Percentiles rank a stretch among this genome's conserved stretches.
Evolutionary conservation across 768 basidiomycete genomes (phyloP).

Genomic region (Trametes punicea): DNA sequence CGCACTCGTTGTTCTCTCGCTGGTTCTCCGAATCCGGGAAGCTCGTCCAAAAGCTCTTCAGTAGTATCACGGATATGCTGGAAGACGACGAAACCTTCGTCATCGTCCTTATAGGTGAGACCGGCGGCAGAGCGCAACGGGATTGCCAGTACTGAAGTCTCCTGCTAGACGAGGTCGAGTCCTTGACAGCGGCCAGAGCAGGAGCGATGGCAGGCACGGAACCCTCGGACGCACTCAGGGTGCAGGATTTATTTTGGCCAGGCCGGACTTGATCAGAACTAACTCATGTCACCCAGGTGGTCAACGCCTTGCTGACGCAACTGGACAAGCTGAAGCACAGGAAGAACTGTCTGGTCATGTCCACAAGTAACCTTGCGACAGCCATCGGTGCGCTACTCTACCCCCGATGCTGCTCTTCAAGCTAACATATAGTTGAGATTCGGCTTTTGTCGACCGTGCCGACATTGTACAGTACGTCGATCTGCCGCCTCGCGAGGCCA

Average conservation of each 20-base stretch:
- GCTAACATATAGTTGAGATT: conserved; percentile 48
- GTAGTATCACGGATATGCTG: conserved; percentile 82
- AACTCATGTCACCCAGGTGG: conserved; percentile 62
- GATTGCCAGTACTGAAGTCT: conserved; percentile 4
- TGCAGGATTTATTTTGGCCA: conserved; percentile 34
- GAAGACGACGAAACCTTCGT: conserved; percentile 92
- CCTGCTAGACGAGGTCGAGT: conserved; percentile 88
- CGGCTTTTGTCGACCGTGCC: conserved; percentile 94
- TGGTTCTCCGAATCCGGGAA: conserved; percentile 99
- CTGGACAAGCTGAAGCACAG: conserved; percentile 91
- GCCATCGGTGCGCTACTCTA: conserved; percentile 70
- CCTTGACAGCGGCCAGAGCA: conserved; percentile 89
- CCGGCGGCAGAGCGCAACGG: background rate
- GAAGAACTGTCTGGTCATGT: conserved; percentile 94
- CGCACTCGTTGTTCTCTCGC: conserved; percentile 95
- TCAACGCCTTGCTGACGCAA: conserved; percentile 95
- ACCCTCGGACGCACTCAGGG: conserved; percentile 90
- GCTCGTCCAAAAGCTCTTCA: conserved; percentile 91
- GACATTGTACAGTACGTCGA: conserved; percentile 96
- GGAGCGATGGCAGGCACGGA: conserved; percentile 95
- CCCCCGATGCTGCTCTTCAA: background rate
- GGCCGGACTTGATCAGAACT: background rate
- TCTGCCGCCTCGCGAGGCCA: conserved; percentile 83
- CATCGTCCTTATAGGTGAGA: conserved; percentile 86
- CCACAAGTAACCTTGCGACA: conserved; percentile 92